Evolutionary conservation across 2,329 filamentous ascomycete genomes (phyloP).

Genomic region (Aspergillus viridinutans): DNA sequence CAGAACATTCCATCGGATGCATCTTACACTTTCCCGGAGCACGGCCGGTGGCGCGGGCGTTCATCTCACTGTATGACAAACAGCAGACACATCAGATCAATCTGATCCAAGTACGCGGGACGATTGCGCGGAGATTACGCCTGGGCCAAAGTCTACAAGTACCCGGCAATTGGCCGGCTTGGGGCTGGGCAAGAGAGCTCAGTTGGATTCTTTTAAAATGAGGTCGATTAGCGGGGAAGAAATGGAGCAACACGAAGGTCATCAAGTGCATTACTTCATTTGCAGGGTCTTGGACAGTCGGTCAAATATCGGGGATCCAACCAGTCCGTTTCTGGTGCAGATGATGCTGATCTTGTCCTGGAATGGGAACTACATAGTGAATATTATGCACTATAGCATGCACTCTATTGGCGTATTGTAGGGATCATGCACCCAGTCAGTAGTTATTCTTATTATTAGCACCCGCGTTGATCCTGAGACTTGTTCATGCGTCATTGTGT

Average conservation of each 20-base stretch:
- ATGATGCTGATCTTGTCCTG: constrained; percentile 2
- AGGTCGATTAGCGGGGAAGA: not conserved
- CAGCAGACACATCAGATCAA: constrained; percentile 4
- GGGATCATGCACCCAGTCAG: not conserved
- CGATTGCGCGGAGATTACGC: constrained; percentile 2
- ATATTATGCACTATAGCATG: not conserved
- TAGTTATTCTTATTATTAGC: not conserved
- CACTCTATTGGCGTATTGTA: not conserved
- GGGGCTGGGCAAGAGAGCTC: constrained; percentile 1
- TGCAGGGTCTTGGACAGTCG: constrained; percentile 2
- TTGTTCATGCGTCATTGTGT: not conserved
- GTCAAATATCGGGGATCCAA: constrained; percentile 17
- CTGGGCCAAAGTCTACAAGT: constrained; percentile 1
- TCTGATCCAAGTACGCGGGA: not conserved
- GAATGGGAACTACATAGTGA: not conserved
- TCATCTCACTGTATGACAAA: not conserved
- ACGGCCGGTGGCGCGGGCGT: not conserved
- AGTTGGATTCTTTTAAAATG: not conserved
- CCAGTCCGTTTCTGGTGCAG: constrained; percentile 3
- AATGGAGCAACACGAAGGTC: constrained; percentile 1
- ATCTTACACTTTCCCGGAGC: not conserved
- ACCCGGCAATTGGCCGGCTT: constrained; percentile 8
- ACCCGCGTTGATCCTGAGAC: not conserved
- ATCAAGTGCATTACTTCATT: not conserved
- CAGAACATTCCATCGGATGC: constrained; percentile 1